Evolutionary conservation across 495 filamentous ascomycete species (phyloP), one percentile per base, ranked within the genome.

Genomic region (Penicillium argentinense): DNA sequence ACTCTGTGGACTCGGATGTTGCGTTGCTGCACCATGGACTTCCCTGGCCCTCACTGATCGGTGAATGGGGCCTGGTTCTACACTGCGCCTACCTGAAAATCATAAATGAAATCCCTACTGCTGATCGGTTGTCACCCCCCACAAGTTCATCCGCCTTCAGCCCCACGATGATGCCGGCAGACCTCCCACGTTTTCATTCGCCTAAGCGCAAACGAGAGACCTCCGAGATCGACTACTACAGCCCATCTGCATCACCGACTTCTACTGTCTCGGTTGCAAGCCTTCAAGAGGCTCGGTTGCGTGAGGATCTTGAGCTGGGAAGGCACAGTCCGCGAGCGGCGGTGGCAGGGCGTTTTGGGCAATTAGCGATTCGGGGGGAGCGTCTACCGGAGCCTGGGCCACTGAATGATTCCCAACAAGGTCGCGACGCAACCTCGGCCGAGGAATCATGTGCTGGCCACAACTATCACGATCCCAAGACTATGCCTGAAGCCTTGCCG

Each of bases 321-420:
- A 53, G 64, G 37, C 56, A 68, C 42, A 89, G 85, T 57, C 85
- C 86, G 22, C 76, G 80, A 49, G 77, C 80, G 11, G 77, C 67
- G 25, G 83, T 88, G 41, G 83, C 80, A 48, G 77, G 81, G 51
- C 73, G 78, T 43, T 82, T 90, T 54, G 77, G 79, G 49, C 75
- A 81, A 36, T 68, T 89, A 24, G 77, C 74, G 27, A 65, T 87
- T 37, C 78, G 72, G 47, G 74, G 77, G 49, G 66, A 73, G 45
- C 54, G 42, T 28, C 33, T 66, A 32, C 42, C 63, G 43, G 53
- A 63, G 51, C 44, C 55, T 45, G 50, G 57, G 56, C 44, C 52
- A 45, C 41, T 49, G 54, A 49, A 29, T 13, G 32, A 28, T 36
- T 45, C 7, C 2, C 39, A 21, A 28, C 52, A 39, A 14, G 12